Percentiles rank a stretch among this genome's conserved stretches.
Conservation (phyloP, 371 early-diverging fungal species). For the Syncephalis plumigaleata region DNA sequence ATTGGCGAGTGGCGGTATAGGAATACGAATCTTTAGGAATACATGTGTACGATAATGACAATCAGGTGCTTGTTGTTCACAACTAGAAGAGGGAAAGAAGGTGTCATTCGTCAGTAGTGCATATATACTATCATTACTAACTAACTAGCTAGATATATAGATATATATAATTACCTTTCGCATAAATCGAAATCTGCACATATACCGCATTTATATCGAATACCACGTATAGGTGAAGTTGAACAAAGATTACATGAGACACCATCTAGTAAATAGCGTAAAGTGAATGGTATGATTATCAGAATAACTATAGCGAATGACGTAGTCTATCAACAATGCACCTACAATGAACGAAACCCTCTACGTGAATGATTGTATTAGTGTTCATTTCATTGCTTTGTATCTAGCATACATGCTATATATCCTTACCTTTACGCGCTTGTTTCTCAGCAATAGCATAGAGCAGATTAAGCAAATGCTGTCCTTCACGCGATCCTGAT, state of each 20-base stretch:
- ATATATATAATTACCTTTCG: conserved; percentile 36
- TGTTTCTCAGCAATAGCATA: conserved; percentile 79
- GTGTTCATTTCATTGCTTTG: not conserved
- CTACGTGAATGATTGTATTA: conserved; percentile 15
- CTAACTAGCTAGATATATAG: too few relatives aligned
- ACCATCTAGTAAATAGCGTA: conserved; percentile 39
- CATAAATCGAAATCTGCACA: conserved; percentile 92
- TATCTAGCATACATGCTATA: conserved; percentile 3
- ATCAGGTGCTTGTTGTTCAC: conserved; percentile 38
- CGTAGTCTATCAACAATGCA: not conserved
- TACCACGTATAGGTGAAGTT: conserved; percentile 70
- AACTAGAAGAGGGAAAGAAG: too few relatives aligned
- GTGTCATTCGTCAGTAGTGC: too few relatives aligned
- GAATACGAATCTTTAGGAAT: conserved; percentile 80
- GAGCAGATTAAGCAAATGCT: conserved; percentile 53
- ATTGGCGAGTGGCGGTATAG: conserved; percentile 88
- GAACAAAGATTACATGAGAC: conserved; percentile 87
- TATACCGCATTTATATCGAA: conserved; percentile 84
- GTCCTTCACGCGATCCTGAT: conserved; percentile 14
- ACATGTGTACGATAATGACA: conserved; percentile 68
- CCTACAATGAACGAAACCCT: conserved; percentile 64
- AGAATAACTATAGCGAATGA: not conserved
- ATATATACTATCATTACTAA: too few relatives aligned
- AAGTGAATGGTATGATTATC: too few relatives aligned
- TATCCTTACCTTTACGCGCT: conserved; percentile 49